These are phyloP conservation scores for Boletus fagicola DNA, from an alignment of 768 basidiomycete species.

Conservation along the genomic window DNA sequence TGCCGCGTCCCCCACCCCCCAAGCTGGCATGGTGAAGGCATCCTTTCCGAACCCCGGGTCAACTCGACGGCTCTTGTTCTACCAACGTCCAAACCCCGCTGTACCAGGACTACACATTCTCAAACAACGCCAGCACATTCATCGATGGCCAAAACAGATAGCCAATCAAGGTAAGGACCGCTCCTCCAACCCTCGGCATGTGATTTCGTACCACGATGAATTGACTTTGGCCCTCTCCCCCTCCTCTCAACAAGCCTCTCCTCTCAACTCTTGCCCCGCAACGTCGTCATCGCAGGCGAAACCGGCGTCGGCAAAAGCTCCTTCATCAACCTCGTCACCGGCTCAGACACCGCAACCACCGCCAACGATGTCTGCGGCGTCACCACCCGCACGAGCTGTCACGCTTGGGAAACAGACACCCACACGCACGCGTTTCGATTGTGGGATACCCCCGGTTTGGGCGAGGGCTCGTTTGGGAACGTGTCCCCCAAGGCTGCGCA, in stretches of 20 bases:
- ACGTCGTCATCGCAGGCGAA: slow-evolving; percentile 24
- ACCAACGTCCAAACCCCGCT: background rate
- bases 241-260: background rate
- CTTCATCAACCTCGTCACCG: slow-evolving; percentile 26
- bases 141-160: slow-evolving; percentile 11
- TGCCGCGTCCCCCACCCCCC: background rate
- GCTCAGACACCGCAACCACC: slow-evolving; percentile 10
- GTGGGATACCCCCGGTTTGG: slow-evolving; percentile 27
- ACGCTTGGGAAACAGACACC: slow-evolving; percentile 22
- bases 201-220: background rate
- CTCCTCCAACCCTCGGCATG: background rate
- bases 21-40: background rate
- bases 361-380: slow-evolving; percentile 26
- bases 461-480: slow-evolving; percentile 23
- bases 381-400: slow-evolving; percentile 10
- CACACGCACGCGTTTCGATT: slow-evolving; percentile 18
- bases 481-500: slow-evolving; percentile 24
- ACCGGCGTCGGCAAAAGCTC: slow-evolving; percentile 29
- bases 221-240: background rate
- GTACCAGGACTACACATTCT: background rate
- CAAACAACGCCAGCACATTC: background rate
- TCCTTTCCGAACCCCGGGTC: background rate
- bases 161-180: slow-evolving; percentile 8
- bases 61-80: background rate
- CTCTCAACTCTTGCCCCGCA: slow-evolving; percentile 14